Conservation (phyloP, 2,329 filamentous ascomycete genomes). For the Nemania bipapillata region DNA sequence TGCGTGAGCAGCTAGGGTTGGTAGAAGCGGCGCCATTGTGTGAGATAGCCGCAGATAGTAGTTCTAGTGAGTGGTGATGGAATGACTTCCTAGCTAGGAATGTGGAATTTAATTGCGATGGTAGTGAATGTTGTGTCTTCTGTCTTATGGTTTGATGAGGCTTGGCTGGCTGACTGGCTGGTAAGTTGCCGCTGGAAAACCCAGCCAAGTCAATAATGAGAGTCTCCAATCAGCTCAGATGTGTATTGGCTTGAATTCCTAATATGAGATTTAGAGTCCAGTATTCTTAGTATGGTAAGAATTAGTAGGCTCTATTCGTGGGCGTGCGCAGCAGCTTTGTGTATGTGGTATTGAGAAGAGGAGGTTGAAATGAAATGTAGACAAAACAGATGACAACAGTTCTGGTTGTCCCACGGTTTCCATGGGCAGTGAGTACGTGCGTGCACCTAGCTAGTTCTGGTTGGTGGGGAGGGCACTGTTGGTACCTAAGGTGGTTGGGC, state of each 20-base stretch:
- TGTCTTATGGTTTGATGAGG: constrained; percentile 15
- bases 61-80: constrained; percentile 6
- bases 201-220: constrained; percentile 44
- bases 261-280: constrained; percentile 4
- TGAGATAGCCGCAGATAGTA: background rate
- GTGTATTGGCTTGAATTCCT: constrained; percentile 9
- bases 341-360: constrained; percentile 11
- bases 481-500: constrained; percentile 42
- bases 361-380: constrained; percentile 7
- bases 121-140: background rate
- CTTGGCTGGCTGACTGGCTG: constrained; percentile 40
- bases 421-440: constrained; percentile 35
- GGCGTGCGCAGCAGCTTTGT: background rate
- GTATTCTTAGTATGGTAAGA: constrained; percentile 4
- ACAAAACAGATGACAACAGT: constrained; percentile 21
- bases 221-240: constrained; percentile 31
- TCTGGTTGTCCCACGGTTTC: constrained; percentile 45
- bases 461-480: constrained; percentile 27
- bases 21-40: constrained; percentile 51
- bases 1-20: constrained; percentile 48
- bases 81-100: constrained; percentile 13
- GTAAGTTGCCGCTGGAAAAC: constrained; percentile 42
- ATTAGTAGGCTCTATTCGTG: constrained; percentile 7
- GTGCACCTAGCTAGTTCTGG: constrained; percentile 22
- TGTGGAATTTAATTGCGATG: constrained; percentile 22